Evolutionary conservation across 192 early-diverging fungal genomes (phyloP).

Genomic region (Linnemannia hyalina): DNA sequence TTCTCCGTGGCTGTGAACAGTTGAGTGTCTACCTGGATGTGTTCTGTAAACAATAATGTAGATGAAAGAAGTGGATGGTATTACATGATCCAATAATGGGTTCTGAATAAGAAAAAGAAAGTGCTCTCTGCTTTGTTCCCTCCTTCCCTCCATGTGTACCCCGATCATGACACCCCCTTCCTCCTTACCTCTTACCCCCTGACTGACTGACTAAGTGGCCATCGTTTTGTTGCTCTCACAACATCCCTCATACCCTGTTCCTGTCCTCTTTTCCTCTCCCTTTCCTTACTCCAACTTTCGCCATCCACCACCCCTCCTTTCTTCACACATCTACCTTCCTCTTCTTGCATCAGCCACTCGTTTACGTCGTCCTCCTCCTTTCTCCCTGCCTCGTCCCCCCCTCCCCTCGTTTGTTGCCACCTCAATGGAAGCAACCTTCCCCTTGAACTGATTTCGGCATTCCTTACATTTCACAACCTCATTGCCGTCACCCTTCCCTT

Average conservation of each 20-base stretch:
- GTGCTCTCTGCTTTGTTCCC: no score
- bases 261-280: no score
- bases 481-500: not conserved
- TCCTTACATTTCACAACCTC: not conserved
- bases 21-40: no score
- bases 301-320: not conserved
- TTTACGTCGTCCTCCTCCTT: no score
- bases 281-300: no score
- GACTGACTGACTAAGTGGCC: not conserved
- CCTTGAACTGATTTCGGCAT: not conserved
- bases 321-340: not conserved
- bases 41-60: no score
- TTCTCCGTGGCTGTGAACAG: no score
- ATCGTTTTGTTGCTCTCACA: not conserved
- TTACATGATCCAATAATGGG: no score
- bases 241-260: not conserved
- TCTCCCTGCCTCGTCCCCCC: not conserved
- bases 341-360: no score
- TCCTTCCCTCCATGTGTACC: not conserved
- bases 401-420: not conserved
- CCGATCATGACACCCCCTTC: not conserved
- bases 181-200: not conserved
- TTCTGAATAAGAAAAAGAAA: no score
- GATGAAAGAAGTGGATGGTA: no score
- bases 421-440: not conserved